phyloP scores from a whole-genome alignment of 441 rosid genomes.

The Macaranga tanarius region DNA sequence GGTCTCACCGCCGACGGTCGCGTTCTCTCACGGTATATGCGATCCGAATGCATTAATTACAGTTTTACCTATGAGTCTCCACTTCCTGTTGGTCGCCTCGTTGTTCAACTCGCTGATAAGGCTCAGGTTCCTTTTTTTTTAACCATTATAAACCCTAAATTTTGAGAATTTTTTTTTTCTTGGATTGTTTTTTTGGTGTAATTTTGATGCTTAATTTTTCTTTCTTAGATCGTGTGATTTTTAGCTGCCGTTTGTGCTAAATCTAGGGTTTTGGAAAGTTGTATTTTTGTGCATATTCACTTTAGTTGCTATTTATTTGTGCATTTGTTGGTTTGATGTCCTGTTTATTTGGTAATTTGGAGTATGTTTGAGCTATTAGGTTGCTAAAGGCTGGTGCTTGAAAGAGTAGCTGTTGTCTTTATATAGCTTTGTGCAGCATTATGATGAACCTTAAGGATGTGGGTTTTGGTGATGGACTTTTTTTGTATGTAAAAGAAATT shows the following conservation, averaged over 20 bases:
- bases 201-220: not conserved
- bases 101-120: constrained; percentile 94
- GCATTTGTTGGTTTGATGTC: not conserved
- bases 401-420: not conserved
- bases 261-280: not conserved
- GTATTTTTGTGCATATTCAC: not conserved
- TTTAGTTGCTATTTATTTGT: not conserved
- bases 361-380: not conserved
- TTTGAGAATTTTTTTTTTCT: not conserved
- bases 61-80: constrained; percentile 84
- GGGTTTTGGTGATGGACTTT: not conserved
- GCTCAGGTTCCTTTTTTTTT: constrained; percentile 62
- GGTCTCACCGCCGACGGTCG: constrained; percentile 98
- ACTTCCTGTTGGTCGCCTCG: constrained; percentile 93
- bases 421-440: not conserved
- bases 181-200: not conserved
- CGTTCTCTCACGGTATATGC: constrained; percentile 91
- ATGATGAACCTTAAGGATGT: not conserved
- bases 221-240: no score
- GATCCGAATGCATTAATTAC: constrained; percentile 89
- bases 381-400: not conserved
- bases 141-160: constrained; percentile 6
- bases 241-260: no score
- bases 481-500: not conserved
- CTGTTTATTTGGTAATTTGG: not conserved